Evolutionary conservation across 768 basidiomycete genomes (phyloP).

Genomic region (Amanita rubescens): DNA sequence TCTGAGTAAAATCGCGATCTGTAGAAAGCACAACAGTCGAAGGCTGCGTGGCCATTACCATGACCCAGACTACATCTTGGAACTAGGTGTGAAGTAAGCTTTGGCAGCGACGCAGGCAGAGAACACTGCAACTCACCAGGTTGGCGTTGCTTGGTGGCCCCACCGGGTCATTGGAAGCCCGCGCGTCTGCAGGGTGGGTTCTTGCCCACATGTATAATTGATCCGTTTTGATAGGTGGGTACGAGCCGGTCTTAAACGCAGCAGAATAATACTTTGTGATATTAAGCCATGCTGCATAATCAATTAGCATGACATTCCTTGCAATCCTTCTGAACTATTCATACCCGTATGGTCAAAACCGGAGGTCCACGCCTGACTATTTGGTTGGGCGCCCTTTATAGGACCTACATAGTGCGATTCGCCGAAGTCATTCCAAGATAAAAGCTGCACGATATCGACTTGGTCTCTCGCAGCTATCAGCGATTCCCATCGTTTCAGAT

Average conservation of each 20-base stretch:
- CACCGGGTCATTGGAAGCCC: constrained; percentile 42
- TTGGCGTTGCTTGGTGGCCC: constrained; percentile 50
- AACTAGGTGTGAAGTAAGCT: constrained; percentile 31
- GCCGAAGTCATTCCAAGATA: constrained; percentile 72
- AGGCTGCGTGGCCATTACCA: constrained; percentile 53
- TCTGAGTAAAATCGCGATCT: constrained; percentile 26
- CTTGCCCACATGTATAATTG: constrained; percentile 61
- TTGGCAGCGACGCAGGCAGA: background rate
- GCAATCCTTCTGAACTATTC: constrained; percentile 9
- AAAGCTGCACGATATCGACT: constrained; percentile 52
- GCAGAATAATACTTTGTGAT: constrained; percentile 59
- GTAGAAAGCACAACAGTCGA: constrained; percentile 50
- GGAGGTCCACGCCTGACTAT: constrained; percentile 66
- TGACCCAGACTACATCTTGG: constrained; percentile 59
- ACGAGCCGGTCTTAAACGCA: constrained; percentile 65
- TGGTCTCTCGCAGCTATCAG: constrained; percentile 48
- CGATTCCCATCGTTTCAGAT: constrained; percentile 59
- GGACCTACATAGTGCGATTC: constrained; percentile 80
- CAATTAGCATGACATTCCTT: background rate
- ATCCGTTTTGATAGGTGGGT: constrained; percentile 52
- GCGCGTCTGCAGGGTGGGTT: constrained; percentile 47
- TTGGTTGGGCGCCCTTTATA: constrained; percentile 63
- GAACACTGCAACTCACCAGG: constrained; percentile 35
- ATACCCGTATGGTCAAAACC: constrained; percentile 51
- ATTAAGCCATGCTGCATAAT: constrained; percentile 48